Evolutionary conservation across 192 early-diverging fungal genomes (phyloP).

Genomic region (Coemansia guatemalensis): DNA sequence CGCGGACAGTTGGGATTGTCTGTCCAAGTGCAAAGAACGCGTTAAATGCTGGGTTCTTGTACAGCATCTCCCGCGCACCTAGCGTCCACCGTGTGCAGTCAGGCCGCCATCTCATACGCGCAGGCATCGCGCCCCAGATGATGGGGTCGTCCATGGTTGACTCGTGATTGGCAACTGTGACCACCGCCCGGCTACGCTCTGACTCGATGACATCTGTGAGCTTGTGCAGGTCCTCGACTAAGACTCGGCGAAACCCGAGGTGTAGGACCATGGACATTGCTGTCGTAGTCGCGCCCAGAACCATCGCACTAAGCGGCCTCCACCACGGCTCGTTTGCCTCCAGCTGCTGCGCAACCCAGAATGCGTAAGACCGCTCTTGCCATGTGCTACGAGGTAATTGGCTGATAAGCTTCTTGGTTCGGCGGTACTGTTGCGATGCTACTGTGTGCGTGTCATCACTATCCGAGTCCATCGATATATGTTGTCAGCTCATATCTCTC

Average conservation of each 20-base stretch:
- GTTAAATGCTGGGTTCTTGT: slow-evolving; percentile 58
- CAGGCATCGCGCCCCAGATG: slow-evolving; percentile 71
- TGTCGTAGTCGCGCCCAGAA: slow-evolving; percentile 23
- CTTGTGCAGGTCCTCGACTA: slow-evolving; percentile 59
- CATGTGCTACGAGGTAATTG: slow-evolving; percentile 28
- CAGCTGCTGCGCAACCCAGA: slow-evolving; percentile 44
- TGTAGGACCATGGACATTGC: slow-evolving; percentile 22
- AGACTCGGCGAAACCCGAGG: slow-evolving; percentile 42
- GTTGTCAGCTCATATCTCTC: too few relatives aligned
- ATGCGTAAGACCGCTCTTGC: slow-evolving; percentile 47
- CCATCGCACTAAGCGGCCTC: slow-evolving; percentile 39
- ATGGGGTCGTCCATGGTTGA: slow-evolving; percentile 75
- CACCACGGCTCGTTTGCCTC: slow-evolving; percentile 28
- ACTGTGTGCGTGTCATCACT: too few relatives aligned
- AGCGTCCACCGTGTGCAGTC: slow-evolving; percentile 75
- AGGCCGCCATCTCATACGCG: slow-evolving; percentile 52
- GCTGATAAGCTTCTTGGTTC: slow-evolving; percentile 23
- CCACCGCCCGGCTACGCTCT: slow-evolving; percentile 57
- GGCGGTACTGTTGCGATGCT: neutral
- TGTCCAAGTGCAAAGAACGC: slow-evolving; percentile 77
- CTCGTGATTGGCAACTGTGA: slow-evolving; percentile 76
- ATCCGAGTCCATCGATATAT: too few relatives aligned
- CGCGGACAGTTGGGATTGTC: slow-evolving; percentile 80
- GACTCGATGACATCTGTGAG: slow-evolving; percentile 59
- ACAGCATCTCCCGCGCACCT: slow-evolving; percentile 87